A percentile compares a stretch with the other conserved stretches of the same genome.
Evolutionary conservation across 2,329 filamentous ascomycete genomes (phyloP).

Genomic region (Botryotinia narcissicola): DNA sequence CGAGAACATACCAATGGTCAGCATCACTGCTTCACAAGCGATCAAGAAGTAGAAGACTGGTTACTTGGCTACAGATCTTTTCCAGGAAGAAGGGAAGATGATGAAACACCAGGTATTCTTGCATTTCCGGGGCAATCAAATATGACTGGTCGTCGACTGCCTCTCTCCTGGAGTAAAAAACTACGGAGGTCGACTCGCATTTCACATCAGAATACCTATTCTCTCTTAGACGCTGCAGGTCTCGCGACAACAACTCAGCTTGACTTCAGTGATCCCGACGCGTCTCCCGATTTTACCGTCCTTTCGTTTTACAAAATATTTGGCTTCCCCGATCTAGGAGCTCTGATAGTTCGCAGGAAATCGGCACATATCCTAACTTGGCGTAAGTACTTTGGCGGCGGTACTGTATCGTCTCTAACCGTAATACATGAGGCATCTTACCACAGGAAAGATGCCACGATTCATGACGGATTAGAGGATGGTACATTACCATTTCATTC

Average conservation of each 20-base stretch:
- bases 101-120: slow-evolving; percentile 52
- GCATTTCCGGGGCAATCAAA: slow-evolving; percentile 75
- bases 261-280: slow-evolving; percentile 59
- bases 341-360: slow-evolving; percentile 72
- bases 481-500: slow-evolving; percentile 87
- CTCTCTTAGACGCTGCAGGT: slow-evolving; percentile 82
- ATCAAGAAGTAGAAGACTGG: slow-evolving; percentile 65
- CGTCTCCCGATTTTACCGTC: slow-evolving; percentile 77
- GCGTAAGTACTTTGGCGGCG: slow-evolving; percentile 84
- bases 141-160: slow-evolving; percentile 49
- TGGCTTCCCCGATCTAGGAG: slow-evolving; percentile 88
- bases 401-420: slow-evolving; percentile 86
- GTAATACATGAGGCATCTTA: slow-evolving; percentile 71
- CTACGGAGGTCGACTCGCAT: slow-evolving; percentile 42
- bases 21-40: slow-evolving; percentile 58
- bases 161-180: slow-evolving; percentile 62
- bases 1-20: slow-evolving; percentile 66
- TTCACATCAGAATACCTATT: slow-evolving; percentile 49
- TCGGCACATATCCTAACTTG: slow-evolving; percentile 61
- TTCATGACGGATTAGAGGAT: slow-evolving; percentile 84
- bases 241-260: slow-evolving; percentile 73
- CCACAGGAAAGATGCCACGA: slow-evolving; percentile 69
- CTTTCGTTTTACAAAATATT: slow-evolving; percentile 95
- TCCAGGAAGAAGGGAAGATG: slow-evolving; percentile 34
- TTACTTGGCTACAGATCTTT: slow-evolving; percentile 41